phyloP scores from a whole-genome alignment of 495 filamentous ascomycete species.

The Penicillium soppii region DNA sequence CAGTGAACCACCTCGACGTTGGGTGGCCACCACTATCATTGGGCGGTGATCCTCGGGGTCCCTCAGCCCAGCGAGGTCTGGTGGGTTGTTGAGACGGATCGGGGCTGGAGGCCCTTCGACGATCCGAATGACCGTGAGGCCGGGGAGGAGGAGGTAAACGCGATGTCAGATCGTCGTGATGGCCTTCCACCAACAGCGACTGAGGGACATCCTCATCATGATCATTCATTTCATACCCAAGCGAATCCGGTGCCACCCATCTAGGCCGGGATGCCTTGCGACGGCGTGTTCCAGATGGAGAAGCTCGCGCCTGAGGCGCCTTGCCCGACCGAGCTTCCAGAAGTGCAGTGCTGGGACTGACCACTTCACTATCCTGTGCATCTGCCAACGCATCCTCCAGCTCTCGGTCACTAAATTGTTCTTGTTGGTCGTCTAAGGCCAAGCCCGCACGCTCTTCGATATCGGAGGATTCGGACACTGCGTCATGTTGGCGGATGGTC shows the following conservation, averaged over 20 bases:
- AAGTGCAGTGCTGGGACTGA: slow-evolving; percentile 54
- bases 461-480: slow-evolving; percentile 57
- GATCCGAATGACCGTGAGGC: slow-evolving; percentile 30
- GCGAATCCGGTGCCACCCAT: slow-evolving; percentile 30
- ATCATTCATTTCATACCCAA: slow-evolving; percentile 60
- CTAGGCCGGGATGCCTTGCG: slow-evolving; percentile 32
- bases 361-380: slow-evolving; percentile 58
- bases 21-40: slow-evolving; percentile 17
- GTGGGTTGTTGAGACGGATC: slow-evolving; percentile 51
- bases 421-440: slow-evolving; percentile 61
- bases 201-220: slow-evolving; percentile 88
- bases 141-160: slow-evolving; percentile 36
- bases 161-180: slow-evolving; percentile 35
- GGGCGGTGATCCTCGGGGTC: slow-evolving; percentile 57
- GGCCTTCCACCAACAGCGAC: slow-evolving; percentile 77
- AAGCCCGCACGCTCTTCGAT: slow-evolving; percentile 68
- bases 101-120: slow-evolving; percentile 27
- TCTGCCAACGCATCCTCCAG: slow-evolving; percentile 65
- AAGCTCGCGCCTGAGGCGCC: slow-evolving; percentile 9
- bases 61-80: slow-evolving; percentile 66
- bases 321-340: slow-evolving; percentile 20
- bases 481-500: slow-evolving; percentile 62
- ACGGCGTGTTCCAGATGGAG: slow-evolving; percentile 22
- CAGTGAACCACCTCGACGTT: slow-evolving; percentile 32
- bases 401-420: slow-evolving; percentile 69